Evolutionary conservation across 768 basidiomycete species (phyloP), one percentile per base, ranked within the genome.

Genomic region (Boletellus ananiceps): DNA sequence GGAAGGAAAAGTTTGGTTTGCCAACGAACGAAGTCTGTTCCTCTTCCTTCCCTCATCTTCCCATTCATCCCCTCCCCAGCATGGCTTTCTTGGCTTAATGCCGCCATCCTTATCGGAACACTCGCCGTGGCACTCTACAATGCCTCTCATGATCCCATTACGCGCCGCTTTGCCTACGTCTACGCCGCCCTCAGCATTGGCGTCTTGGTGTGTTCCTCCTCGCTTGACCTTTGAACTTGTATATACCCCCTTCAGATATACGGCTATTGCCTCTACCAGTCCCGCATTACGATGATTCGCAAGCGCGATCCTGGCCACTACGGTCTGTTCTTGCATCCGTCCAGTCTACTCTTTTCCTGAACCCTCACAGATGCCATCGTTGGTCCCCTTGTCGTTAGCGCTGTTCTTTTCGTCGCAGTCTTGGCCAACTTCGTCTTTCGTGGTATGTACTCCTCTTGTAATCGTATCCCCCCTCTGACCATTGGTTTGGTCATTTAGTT

Each of bases 1-100:
- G 15, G 93, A 97, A 64, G 84, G 83, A 18, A 97, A 97, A 62
- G 93, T 97, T 41, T 97, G 94, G 93, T 95, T 97, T 65, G 93
- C 93, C 8, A 96, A 96, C 62, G 93, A 97, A 69, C 74, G 91
- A 63, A 93, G 90, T 93, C 40, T 52, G 83, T 43, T 40, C 9
- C 12, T 8, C 14, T 23, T 7, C 13, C 41, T 16, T 45, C 39
- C 33, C 3, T 35, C 35, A 15, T 46, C 34, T 27, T 27, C 25
- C 29, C 14, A 13, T 8, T 60, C 29, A 63, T 32, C n/a, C 21
- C 23, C 43, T 34, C 41, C 45, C 2, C 45, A 92, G 90, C 95
- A 2, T 96, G 93, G 88, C 78, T 98, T 29, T 80, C 93, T 0
- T 99, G 95, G 83, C 73, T 98, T 45, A 89, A 88, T 55, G 84